Evolutionary conservation across 2,329 filamentous ascomycete genomes (phyloP).

Genomic region (Reticulascus tulasneorum): DNA sequence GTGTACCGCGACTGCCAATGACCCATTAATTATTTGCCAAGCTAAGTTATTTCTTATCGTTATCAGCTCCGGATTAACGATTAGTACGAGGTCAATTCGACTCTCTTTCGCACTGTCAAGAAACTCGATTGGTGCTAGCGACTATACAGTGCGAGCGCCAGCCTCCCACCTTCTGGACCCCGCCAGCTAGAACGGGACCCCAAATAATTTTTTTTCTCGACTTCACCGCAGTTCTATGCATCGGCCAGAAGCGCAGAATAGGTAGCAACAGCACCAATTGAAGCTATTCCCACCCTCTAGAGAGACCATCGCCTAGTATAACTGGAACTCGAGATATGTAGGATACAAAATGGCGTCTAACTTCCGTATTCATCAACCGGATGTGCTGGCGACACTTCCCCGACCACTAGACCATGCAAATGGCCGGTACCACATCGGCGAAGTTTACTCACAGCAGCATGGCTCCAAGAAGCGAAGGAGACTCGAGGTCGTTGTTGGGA

Average conservation of each 20-base stretch:
- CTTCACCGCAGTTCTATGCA: conserved; percentile 9
- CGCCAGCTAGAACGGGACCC: conserved; percentile 8
- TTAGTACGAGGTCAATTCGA: background rate
- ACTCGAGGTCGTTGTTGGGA: conserved; percentile 58
- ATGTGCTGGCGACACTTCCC: conserved; percentile 57
- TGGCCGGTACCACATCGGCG: conserved; percentile 50
- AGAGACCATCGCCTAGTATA: no score
- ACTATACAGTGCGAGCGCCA: background rate
- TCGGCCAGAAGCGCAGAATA: no score
- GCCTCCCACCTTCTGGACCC: conserved; percentile 1
- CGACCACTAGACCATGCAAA: conserved; percentile 48
- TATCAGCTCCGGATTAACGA: background rate
- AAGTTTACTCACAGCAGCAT: conserved; percentile 57
- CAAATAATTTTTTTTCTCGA: conserved; percentile 13
- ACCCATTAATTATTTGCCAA: background rate
- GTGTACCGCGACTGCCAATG: conserved; percentile 15
- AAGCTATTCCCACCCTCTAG: no score
- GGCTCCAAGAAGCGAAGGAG: conserved; percentile 59
- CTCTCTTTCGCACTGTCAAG: conserved; percentile 1
- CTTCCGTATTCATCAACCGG: conserved; percentile 62
- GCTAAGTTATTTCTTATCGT: conserved; percentile 11
- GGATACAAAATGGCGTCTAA: conserved; percentile 47
- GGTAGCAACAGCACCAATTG: background rate
- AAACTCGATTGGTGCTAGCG: fast-evolving
- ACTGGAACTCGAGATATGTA: no score